phyloP scores from a whole-genome alignment of 306 rosid genomes.

The Neltuma alba region DNA sequence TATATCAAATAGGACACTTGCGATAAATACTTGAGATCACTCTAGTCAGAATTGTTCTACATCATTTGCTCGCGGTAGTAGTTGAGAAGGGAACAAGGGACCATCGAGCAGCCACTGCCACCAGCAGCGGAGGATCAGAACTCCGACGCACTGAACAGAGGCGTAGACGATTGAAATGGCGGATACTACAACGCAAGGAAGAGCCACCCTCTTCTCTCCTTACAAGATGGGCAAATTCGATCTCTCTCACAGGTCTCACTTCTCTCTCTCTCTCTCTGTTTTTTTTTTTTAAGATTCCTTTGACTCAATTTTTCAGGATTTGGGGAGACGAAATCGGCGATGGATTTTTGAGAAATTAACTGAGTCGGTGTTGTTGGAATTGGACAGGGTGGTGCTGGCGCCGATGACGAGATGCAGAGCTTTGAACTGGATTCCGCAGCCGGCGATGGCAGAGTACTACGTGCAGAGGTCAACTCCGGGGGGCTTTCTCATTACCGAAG shows the following conservation, averaged over 20 bases:
- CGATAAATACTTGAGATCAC: too few species aligned
- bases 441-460: slow-evolving; percentile 38
- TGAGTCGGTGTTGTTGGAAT: neutral
- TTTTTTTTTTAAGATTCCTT: neutral
- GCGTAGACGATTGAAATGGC: slow-evolving; percentile 36
- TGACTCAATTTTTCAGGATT: neutral
- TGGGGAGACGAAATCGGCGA: neutral
- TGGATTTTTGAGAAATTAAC: neutral
- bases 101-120: neutral
- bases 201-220: slow-evolving; percentile 56
- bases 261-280: too few species aligned
- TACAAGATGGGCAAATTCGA: slow-evolving; percentile 45
- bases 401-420: slow-evolving; percentile 61
- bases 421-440: slow-evolving; percentile 38
- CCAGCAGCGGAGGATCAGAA: neutral
- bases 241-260: slow-evolving; percentile 46
- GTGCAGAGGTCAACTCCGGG: slow-evolving; percentile 46
- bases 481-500: slow-evolving; percentile 50
- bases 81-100: neutral
- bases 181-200: slow-evolving; percentile 31
- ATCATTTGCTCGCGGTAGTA: neutral
- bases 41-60: neutral
- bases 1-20: too few species aligned
- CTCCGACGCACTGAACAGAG: neutral
- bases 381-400: slow-evolving; percentile 29